Evolutionary conservation across 169 alveolate species (phyloP).

Genomic region (Eimeria maxima): DNA sequence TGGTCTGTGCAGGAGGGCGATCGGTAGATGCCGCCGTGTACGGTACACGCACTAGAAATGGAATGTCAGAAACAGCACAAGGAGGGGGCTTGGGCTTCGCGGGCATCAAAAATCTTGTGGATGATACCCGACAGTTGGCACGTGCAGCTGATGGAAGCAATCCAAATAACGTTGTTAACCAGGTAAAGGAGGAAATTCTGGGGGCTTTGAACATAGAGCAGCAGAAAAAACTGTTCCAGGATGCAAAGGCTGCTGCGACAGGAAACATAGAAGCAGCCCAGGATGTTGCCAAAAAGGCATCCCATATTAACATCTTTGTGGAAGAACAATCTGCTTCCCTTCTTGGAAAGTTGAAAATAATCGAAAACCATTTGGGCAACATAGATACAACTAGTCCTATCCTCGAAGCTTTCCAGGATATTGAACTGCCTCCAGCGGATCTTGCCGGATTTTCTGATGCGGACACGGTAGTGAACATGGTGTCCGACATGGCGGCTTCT

Average conservation of each 20-base stretch:
- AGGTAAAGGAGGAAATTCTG: slow-evolving; percentile 22
- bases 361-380: neutral
- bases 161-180: neutral
- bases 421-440: slow-evolving; percentile 20
- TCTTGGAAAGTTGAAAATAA: no score
- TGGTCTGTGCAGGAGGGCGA: slow-evolving; percentile 62
- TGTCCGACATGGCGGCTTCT: neutral
- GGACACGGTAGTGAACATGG: neutral
- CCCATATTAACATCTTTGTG: slow-evolving; percentile 36
- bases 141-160: slow-evolving; percentile 30
- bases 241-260: neutral
- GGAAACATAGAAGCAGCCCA: neutral
- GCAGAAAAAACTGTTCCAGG: neutral
- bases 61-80: neutral
- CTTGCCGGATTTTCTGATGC: neutral
- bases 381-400: neutral
- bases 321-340: neutral
- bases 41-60: slow-evolving; percentile 27
- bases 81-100: neutral
- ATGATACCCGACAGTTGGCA: neutral
- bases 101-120: neutral
- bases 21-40: slow-evolving; percentile 16
- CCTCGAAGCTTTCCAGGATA: neutral
- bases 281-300: neutral
- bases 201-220: neutral